Evolutionary conservation across 78 protist species (phyloP).

Genomic region (Acrasis kona): DNA sequence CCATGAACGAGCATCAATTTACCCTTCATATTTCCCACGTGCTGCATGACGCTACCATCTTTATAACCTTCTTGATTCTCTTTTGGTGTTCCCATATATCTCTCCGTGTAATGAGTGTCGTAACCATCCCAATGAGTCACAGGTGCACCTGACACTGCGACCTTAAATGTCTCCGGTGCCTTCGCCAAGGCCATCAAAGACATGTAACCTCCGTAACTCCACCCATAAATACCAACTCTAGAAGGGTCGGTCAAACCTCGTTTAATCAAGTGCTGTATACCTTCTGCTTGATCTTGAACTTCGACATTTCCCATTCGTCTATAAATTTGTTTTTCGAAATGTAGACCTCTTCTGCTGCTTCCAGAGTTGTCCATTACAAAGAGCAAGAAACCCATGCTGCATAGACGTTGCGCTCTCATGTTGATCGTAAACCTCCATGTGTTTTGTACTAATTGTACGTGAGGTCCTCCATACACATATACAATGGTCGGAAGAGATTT

Average conservation of each 20-base stretch:
- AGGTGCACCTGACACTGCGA: slow-evolving; percentile 85
- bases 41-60: slow-evolving; percentile 1
- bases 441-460: slow-evolving; percentile 39
- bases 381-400: slow-evolving; percentile 39
- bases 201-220: slow-evolving; percentile 86
- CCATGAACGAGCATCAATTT: slow-evolving; percentile 71
- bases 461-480: slow-evolving; percentile 50
- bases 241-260: background rate
- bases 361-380: slow-evolving; percentile 57
- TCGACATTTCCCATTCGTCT: slow-evolving; percentile 48
- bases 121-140: slow-evolving; percentile 83
- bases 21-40: slow-evolving; percentile 6
- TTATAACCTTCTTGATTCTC: slow-evolving; percentile 46
- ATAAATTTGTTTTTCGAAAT: slow-evolving; percentile 26
- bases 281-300: slow-evolving; percentile 1
- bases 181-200: slow-evolving; percentile 60
- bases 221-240: slow-evolving; percentile 6
- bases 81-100: slow-evolving; percentile 71
- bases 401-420: background rate
- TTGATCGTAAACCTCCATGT: background rate
- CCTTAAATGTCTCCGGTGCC: slow-evolving; percentile 65
- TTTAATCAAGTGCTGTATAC: background rate
- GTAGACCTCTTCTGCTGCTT: slow-evolving; percentile 37
- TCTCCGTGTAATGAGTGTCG: slow-evolving; percentile 83
- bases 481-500: slow-evolving; percentile 16